Conservation (phyloP, 2,329 filamentous ascomycete genomes). For the Podosphaera aphanis region DNA sequence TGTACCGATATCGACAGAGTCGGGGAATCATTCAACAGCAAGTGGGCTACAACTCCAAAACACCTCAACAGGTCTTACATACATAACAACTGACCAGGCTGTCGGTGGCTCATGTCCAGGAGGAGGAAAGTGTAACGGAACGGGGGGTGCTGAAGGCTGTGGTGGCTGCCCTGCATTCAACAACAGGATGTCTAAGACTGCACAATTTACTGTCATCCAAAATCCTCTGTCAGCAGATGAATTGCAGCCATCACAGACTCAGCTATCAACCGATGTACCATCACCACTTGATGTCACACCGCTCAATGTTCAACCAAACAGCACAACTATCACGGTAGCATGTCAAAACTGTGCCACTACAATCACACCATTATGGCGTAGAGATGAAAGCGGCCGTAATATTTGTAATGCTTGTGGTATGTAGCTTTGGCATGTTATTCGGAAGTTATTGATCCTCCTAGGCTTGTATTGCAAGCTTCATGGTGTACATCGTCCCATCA, state of each 20-base stretch:
- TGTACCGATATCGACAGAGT: conserved; percentile 9
- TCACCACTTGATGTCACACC: conserved; percentile 27
- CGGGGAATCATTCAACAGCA: conserved; percentile 11
- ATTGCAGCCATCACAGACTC: conserved; percentile 7
- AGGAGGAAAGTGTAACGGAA: conserved; percentile 85
- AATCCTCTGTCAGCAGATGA: conserved; percentile 7
- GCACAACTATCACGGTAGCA: conserved; percentile 50
- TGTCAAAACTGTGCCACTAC: conserved; percentile 96
- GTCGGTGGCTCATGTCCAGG: conserved; percentile 79
- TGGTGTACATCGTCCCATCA: conserved; percentile 72
- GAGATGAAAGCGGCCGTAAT: conserved; percentile 82
- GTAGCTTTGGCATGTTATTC: conserved; percentile 17
- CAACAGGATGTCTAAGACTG: conserved; percentile 77
- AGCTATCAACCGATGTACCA: conserved; percentile 13
- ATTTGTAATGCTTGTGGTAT: conserved; percentile 97
- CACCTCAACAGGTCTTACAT: conserved; percentile 32
- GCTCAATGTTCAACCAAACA: conserved; percentile 20
- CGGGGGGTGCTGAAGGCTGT: conserved; percentile 82
- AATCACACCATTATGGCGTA: conserved; percentile 83
- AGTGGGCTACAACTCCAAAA: conserved; percentile 16
- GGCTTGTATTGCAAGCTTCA: conserved; percentile 88
- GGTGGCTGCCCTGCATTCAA: conserved; percentile 94
- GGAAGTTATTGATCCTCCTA: conserved; percentile 18
- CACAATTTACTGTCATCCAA: conserved; percentile 36
- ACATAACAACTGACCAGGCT: conserved; percentile 53